Conservation (phyloP, 805 yeast species). For the Ogataea neopini region DNA sequence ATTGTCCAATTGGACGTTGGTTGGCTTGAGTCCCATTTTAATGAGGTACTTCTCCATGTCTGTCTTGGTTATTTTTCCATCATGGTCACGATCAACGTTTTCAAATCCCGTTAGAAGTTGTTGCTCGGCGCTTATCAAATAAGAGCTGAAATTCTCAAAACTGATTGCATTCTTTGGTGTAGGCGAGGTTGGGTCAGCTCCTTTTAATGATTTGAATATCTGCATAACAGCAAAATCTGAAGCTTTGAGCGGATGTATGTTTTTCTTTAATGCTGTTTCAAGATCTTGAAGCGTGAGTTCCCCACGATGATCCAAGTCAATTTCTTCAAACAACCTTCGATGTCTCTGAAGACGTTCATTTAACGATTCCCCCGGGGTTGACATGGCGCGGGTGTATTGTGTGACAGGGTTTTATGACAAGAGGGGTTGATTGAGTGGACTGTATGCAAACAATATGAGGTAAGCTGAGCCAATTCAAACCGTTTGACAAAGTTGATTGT, state of each 20-base stretch:
- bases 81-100: conserved; percentile 67
- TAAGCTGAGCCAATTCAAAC: no score
- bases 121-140: conserved; percentile 64
- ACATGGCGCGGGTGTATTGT: neutral
- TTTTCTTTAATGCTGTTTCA: conserved; percentile 43
- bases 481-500: no score
- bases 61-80: conserved; percentile 63
- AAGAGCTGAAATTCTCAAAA: conserved; percentile 64
- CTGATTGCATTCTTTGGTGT: conserved; percentile 45
- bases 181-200: conserved; percentile 18
- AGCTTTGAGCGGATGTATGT: conserved; percentile 66
- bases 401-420: neutral
- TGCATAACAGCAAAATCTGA: conserved; percentile 58
- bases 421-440: neutral
- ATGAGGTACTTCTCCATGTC: conserved; percentile 70
- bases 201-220: conserved; percentile 60
- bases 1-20: conserved; percentile 50
- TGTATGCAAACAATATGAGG: no score
- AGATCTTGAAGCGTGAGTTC: conserved; percentile 50
- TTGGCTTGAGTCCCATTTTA: conserved; percentile 54
- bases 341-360: conserved; percentile 36
- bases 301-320: conserved; percentile 50
- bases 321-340: conserved; percentile 40
- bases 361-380: conserved; percentile 18
- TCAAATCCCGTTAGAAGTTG: conserved; percentile 71